Conservation (phyloP, 2,329 filamentous ascomycete genomes). For the Oidium heveae region DNA sequence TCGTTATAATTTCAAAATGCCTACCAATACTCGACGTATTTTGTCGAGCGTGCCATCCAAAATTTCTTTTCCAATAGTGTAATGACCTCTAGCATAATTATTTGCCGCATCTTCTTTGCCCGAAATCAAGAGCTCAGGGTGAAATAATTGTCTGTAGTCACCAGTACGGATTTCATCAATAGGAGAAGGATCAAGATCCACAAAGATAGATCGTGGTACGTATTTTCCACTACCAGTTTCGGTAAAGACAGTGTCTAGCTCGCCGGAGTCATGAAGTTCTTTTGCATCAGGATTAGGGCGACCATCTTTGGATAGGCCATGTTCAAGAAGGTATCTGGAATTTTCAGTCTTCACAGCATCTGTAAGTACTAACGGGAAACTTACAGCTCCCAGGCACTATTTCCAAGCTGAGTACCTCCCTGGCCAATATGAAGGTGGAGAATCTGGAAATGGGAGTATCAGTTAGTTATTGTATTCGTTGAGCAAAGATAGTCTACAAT, state of each 20-base stretch:
- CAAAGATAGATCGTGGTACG: conserved; percentile 41
- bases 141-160: conserved; percentile 35
- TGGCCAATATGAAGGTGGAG: conserved; percentile 44
- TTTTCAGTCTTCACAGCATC: conserved; percentile 1
- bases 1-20: neutral
- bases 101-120: conserved; percentile 46
- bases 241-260: conserved; percentile 31
- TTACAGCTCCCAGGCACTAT: conserved; percentile 45
- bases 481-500: neutral
- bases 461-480: neutral
- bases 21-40: conserved; percentile 36
- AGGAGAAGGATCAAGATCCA: conserved; percentile 40
- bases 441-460: conserved; percentile 20
- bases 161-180: conserved; percentile 43
- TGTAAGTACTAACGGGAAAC: conserved; percentile 10
- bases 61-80: conserved; percentile 43
- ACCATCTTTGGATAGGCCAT: conserved; percentile 35
- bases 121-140: conserved; percentile 38
- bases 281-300: conserved; percentile 27
- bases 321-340: conserved; percentile 36
- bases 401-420: conserved; percentile 41
- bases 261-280: conserved; percentile 26
- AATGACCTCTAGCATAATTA: conserved; percentile 45
- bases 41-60: conserved; percentile 37
- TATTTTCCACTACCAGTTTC: conserved; percentile 40